These are phyloP conservation scores for Coix lacrymajobi DNA, from an alignment of 176 grass and related monocot genomes.

Conservation along the genomic window DNA sequence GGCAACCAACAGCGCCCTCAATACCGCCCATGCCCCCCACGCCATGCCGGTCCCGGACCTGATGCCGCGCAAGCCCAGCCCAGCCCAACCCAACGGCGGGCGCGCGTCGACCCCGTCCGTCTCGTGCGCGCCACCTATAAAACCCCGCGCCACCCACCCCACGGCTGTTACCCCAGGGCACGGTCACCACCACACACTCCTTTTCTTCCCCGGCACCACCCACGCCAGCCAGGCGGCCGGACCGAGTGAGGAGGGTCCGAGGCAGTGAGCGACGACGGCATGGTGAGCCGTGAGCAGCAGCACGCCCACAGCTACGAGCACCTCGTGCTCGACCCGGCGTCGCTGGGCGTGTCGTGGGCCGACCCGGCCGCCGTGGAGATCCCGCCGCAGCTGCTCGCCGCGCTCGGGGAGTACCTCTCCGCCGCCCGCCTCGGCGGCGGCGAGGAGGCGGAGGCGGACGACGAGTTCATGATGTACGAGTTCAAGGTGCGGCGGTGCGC, in stretches of 20 bases:
- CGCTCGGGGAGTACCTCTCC: conserved; percentile 46
- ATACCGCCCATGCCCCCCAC: conserved; percentile 1
- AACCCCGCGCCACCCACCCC: not conserved
- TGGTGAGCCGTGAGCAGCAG: conserved; percentile 28
- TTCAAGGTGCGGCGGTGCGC: conserved; percentile 94
- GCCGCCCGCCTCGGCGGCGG: not conserved
- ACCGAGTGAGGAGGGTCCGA: not conserved
- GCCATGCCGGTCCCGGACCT: no score
- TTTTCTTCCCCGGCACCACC: not conserved
- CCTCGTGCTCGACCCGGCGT: conserved; percentile 35
- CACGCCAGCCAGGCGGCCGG: no score
- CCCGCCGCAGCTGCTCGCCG: conserved; percentile 44
- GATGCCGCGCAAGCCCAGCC: not conserved
- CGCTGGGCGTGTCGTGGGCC: conserved; percentile 18
- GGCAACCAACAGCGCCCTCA: not conserved
- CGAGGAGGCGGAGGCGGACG: conserved; percentile 30
- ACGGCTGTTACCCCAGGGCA: not conserved
- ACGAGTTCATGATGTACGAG: conserved; percentile 98
- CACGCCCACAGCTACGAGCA: not conserved
- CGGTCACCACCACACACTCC: not conserved
- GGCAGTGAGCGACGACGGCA: not conserved
- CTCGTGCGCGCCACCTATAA: conserved; percentile 10
- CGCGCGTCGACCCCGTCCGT: not conserved
- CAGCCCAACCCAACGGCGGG: not conserved
- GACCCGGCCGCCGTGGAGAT: conserved; percentile 17